phyloP scores from a whole-genome alignment of 1,284 basidiomycete genomes.

The Malassezia pachydermatis region DNA sequence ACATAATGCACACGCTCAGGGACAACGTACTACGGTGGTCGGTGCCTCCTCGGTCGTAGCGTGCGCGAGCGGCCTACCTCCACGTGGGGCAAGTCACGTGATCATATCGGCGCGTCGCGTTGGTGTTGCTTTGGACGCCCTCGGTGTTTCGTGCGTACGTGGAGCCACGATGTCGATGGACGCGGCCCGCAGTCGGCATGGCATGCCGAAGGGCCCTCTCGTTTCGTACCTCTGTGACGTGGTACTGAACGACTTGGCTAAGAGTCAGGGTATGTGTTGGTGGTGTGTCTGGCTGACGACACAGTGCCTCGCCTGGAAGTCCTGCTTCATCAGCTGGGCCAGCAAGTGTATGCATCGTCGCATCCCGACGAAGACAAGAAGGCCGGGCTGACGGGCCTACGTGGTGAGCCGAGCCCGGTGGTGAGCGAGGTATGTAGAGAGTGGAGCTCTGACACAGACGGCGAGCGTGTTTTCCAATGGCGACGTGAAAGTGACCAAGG shows the following conservation, averaged over 20 bases:
- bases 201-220: background rate
- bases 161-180: constrained; percentile 1
- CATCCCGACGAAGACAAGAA: background rate
- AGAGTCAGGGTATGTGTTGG: constrained; percentile 5
- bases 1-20: too few species aligned
- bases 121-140: background rate
- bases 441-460: background rate
- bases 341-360: constrained; percentile 6
- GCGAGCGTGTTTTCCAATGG: constrained; percentile 1
- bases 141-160: background rate
- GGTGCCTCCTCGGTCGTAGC: too few species aligned
- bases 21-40: too few species aligned
- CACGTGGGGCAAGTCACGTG: background rate
- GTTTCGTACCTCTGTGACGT: constrained; percentile 12
- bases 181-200: background rate
- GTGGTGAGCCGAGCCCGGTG: constrained; percentile 10
- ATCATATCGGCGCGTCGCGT: background rate
- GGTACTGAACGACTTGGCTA: constrained; percentile 9
- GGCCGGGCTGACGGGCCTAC: background rate
- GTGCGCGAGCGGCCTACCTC: background rate
- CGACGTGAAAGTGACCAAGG: constrained; percentile 2
- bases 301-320: constrained; percentile 11
- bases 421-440: constrained; percentile 1
- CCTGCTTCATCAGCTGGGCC: constrained; percentile 10
- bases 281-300: background rate